Conservation (phyloP, 73 alveolate species). For the Tetrahymena malaccensis region DNA sequence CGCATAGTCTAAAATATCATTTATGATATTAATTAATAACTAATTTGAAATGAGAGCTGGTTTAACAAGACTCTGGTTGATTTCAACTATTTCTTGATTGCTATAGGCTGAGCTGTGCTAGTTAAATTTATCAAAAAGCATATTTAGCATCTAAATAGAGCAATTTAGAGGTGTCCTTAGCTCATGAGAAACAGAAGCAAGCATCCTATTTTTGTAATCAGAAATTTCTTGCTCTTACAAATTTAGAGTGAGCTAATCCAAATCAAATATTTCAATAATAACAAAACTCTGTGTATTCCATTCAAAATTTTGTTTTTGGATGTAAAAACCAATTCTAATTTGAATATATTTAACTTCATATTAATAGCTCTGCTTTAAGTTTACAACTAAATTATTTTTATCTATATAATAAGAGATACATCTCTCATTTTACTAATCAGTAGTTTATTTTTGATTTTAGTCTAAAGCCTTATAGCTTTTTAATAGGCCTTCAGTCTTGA, state of each 20-base stretch:
- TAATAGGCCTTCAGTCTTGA: not conserved
- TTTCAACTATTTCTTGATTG: not conserved
- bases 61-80: not conserved
- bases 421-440: not conserved
- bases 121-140: not conserved
- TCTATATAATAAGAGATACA: not conserved
- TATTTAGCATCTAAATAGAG: not conserved
- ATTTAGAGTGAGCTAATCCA: not conserved
- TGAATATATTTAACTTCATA: not conserved
- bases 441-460: not conserved
- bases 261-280: not conserved
- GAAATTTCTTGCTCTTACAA: not conserved
- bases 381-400: not conserved
- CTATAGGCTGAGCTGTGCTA: not conserved
- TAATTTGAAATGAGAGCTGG: not conserved
- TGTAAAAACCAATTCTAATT: not conserved
- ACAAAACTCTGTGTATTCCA: not conserved
- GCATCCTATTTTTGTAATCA: not conserved
- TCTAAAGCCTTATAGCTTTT: not conserved
- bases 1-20: conserved; percentile 33
- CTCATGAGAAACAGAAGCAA: conserved; percentile 34
- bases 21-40: conserved; percentile 2
- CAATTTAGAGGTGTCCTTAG: conserved; percentile 18
- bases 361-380: not conserved
- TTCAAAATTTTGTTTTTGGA: not conserved